Percentiles rank a stretch among this genome's conserved stretches.
phyloP scores from a whole-genome alignment of 192 early-diverging fungal species.

The Cladochytrium replicatum region DNA sequence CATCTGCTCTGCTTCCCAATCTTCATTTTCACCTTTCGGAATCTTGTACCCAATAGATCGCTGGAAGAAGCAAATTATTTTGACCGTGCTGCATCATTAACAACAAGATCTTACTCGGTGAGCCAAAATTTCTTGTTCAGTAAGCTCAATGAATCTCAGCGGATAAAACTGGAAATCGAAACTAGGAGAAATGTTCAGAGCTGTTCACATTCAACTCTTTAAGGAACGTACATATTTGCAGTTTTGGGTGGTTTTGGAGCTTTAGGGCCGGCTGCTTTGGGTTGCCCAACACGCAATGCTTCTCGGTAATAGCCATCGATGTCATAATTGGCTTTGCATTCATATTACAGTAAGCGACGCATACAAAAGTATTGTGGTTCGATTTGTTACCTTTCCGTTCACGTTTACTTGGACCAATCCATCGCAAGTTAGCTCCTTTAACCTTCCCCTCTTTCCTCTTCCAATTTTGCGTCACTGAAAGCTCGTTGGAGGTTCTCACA shows the following conservation, averaged over 20 bases:
- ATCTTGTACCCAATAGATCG: slow-evolving; percentile 66
- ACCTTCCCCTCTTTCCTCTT: no score
- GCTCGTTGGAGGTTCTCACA: background rate
- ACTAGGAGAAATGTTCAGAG: slow-evolving; percentile 24
- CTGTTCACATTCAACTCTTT: no score
- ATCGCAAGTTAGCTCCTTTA: slow-evolving; percentile 52
- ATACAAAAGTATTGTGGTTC: no score
- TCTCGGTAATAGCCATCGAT: slow-evolving; percentile 91
- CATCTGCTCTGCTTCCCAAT: slow-evolving; percentile 30
- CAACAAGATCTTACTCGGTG: slow-evolving; percentile 28
- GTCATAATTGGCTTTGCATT: slow-evolving; percentile 58
- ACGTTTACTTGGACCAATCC: slow-evolving; percentile 92
- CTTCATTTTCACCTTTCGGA: slow-evolving; percentile 26
- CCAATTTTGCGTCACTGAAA: background rate
- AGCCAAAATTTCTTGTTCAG: slow-evolving; percentile 71
- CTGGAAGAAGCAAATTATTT: slow-evolving; percentile 18
- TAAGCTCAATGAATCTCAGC: slow-evolving; percentile 59
- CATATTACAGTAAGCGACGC: background rate
- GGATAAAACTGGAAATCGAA: slow-evolving; percentile 94
- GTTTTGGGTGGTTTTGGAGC: slow-evolving; percentile 23
- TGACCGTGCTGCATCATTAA: no score
- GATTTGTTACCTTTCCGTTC: slow-evolving; percentile 63
- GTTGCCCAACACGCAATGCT: slow-evolving; percentile 58
- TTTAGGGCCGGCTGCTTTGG: slow-evolving; percentile 37
- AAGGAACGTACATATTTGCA: slow-evolving; percentile 5